These are phyloP conservation scores for Camelina laxa DNA, from an alignment of 345 rosid genomes.

Conservation along the genomic window DNA sequence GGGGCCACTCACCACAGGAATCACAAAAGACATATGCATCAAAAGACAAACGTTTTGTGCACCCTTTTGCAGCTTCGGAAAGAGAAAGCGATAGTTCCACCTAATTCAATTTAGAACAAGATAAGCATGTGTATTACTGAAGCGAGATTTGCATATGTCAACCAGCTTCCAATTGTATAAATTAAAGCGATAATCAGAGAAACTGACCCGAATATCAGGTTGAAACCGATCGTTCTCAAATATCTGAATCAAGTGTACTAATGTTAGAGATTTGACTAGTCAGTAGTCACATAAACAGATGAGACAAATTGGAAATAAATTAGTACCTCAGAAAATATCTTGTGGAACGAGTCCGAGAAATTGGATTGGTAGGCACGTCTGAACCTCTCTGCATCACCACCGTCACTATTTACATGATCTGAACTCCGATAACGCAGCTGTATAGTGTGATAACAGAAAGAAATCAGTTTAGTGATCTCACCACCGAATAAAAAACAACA, in stretches of 20 bases:
- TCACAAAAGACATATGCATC: conserved; percentile 81
- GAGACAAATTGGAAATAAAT: conserved; percentile 12
- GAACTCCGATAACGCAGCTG: conserved; percentile 56
- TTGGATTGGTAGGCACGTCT: conserved; percentile 55
- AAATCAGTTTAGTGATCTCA: conserved; percentile 8
- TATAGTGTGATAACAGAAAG: conserved; percentile 20
- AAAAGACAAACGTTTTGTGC: conserved; percentile 76
- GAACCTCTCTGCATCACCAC: conserved; percentile 60
- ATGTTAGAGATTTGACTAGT: conserved; percentile 34
- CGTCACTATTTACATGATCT: conserved; percentile 54
- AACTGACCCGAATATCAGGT: conserved; percentile 72
- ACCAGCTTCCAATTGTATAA: conserved; percentile 29
- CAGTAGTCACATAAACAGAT: conserved; percentile 27
- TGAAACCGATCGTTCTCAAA: conserved; percentile 68
- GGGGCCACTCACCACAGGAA: conserved; percentile 69
- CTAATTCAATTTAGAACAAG: conserved; percentile 49
- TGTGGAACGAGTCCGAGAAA: conserved; percentile 89
- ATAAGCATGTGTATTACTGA: conserved; percentile 22
- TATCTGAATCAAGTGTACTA: conserved; percentile 55
- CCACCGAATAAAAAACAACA: conserved; percentile 19
- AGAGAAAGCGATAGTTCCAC: conserved; percentile 76
- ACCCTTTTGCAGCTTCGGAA: conserved; percentile 84
- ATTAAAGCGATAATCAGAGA: conserved; percentile 25
- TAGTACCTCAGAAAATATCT: conserved; percentile 85
- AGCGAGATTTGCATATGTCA: conserved; percentile 20